A percentile compares a stretch with the other conserved stretches of the same genome.
Evolutionary conservation across 2,329 filamentous ascomycete species (phyloP).

Genomic region (Hypoxylon sp.): DNA sequence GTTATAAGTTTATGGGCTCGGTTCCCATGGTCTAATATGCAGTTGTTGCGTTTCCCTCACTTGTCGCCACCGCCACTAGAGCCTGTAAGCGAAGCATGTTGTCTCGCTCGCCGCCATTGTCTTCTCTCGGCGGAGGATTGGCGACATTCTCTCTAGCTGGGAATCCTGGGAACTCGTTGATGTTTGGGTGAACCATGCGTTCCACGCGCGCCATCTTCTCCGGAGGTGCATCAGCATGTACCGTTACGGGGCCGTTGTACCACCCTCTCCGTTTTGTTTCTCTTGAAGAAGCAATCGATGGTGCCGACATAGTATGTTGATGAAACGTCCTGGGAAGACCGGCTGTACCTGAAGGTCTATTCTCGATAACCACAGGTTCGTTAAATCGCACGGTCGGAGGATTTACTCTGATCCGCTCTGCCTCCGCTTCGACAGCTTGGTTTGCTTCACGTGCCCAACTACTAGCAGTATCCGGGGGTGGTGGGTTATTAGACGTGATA

Average conservation of each 20-base stretch:
- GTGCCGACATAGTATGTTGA: conserved; percentile 73
- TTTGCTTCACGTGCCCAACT: conserved; percentile 71
- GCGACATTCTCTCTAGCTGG: conserved; percentile 57
- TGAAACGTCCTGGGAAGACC: conserved; percentile 57
- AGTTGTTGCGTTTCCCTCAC: conserved; percentile 62
- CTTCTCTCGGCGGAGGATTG: conserved; percentile 51
- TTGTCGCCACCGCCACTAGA: conserved; percentile 75
- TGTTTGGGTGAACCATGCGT: conserved; percentile 71
- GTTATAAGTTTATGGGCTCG: conserved; percentile 5
- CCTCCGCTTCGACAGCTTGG: conserved; percentile 68
- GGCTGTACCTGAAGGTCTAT: conserved; percentile 35
- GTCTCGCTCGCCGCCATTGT: conserved; percentile 56
- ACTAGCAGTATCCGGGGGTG: conserved; percentile 67
- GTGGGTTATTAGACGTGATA: conserved; percentile 65
- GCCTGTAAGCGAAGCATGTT: conserved; percentile 72
- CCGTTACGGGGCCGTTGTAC: conserved; percentile 72
- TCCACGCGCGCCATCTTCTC: conserved; percentile 65
- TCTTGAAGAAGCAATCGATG: conserved; percentile 68
- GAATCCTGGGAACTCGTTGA: conserved; percentile 67
- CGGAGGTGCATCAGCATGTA: conserved; percentile 57
- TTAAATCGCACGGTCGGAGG: conserved; percentile 70
- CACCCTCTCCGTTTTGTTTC: conserved; percentile 78
- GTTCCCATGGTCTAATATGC: conserved; percentile 49
- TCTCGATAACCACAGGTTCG: conserved; percentile 57
- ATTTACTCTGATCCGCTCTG: conserved; percentile 64